phyloP scores from a whole-genome alignment of 208 protist species.

The Leishmania martiniquensis region DNA sequence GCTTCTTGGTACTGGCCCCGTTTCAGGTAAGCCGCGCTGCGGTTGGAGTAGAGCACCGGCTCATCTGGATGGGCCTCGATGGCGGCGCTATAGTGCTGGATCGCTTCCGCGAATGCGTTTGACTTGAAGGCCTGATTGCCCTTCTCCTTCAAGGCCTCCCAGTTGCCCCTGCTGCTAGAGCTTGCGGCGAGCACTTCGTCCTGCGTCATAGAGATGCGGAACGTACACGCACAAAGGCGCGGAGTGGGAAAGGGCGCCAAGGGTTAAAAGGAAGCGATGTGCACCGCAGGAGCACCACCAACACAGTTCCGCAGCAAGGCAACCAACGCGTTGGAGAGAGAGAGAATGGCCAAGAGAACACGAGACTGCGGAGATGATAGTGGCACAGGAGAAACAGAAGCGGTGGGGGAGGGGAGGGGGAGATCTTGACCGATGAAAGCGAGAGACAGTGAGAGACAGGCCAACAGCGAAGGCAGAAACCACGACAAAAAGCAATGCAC shows the following conservation, averaged over 20 bases:
- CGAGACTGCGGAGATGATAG: neutral
- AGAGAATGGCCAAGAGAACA: neutral
- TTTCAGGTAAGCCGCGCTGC: conserved; percentile 87
- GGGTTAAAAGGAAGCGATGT: neutral
- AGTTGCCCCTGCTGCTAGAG: conserved; percentile 21
- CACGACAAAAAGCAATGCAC: neutral
- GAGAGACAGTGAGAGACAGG: no score
- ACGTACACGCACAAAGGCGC: neutral
- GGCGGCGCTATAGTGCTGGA: conserved; percentile 84
- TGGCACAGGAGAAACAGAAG: neutral
- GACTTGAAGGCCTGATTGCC: conserved; percentile 93
- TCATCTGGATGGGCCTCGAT: conserved; percentile 64
- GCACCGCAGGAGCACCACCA: neutral
- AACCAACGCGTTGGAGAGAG: neutral
- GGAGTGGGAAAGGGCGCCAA: neutral
- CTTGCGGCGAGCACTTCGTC: conserved; percentile 3
- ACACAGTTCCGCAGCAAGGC: neutral
- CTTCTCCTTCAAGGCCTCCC: conserved; percentile 76
- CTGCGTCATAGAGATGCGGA: conserved; percentile 18
- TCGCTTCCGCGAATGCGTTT: conserved; percentile 73
- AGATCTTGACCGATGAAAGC: neutral
- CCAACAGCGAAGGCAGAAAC: no score
- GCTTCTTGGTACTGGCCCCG: conserved; percentile 56
- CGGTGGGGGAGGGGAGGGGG: neutral
- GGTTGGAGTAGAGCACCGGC: conserved; percentile 93